phyloP scores from a whole-genome alignment of 192 early-diverging fungal species.

The Rhizophagus sp. region DNA sequence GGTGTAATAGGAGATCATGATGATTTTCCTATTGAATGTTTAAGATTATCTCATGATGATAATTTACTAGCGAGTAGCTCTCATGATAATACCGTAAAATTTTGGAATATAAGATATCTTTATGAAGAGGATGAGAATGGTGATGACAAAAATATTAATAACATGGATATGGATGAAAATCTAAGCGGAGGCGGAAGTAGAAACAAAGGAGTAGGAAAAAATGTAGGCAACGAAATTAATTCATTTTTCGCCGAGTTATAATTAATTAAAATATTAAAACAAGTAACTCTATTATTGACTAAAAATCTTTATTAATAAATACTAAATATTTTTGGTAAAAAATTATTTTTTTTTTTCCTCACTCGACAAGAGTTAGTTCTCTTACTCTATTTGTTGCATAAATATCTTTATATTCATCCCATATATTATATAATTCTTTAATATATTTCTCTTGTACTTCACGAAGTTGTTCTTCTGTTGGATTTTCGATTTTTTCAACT shows the following conservation, averaged over 20 bases:
- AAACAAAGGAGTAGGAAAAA: neutral
- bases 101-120: conserved; percentile 83
- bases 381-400: conserved; percentile 64
- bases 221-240: neutral
- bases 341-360: conserved; percentile 18
- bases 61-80: conserved; percentile 78
- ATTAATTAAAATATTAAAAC: neutral
- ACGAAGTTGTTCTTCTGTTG: conserved; percentile 59
- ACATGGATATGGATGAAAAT: conserved; percentile 31
- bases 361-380: conserved; percentile 70
- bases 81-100: conserved; percentile 83
- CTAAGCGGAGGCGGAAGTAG: neutral
- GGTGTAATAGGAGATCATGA: conserved; percentile 89
- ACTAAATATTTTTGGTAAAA: neutral
- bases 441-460: conserved; percentile 70
- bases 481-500: conserved; percentile 52
- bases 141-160: conserved; percentile 48
- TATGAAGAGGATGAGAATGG: conserved; percentile 50
- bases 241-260: neutral
- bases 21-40: conserved; percentile 85
- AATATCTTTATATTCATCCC: conserved; percentile 70
- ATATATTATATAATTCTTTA: conserved; percentile 61
- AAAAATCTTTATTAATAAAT: neutral
- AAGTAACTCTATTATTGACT: no score
- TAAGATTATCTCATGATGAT: conserved; percentile 70